These are phyloP conservation scores for Aaosphaeria arxii DNA, from an alignment of 2,329 filamentous ascomycete genomes.

Conservation along the genomic window DNA sequence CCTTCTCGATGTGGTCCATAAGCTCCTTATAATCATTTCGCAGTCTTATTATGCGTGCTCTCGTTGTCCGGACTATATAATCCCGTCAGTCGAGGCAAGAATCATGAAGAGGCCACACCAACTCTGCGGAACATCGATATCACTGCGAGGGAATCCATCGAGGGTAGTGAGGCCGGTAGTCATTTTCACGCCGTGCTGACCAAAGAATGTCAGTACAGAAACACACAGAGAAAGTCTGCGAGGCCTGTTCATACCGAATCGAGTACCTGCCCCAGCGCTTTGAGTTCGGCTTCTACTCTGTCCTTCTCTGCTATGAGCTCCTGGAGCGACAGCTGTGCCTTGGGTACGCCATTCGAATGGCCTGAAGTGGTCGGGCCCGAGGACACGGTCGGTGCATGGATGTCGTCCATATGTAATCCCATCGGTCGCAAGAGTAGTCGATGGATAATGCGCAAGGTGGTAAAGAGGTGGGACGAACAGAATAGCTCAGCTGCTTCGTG, in stretches of 20 bases:
- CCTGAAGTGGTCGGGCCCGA: conserved; percentile 69
- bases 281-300: conserved; percentile 79
- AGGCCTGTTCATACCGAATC: conserved; percentile 64
- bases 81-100: not conserved
- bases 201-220: conserved; percentile 11
- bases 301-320: conserved; percentile 85
- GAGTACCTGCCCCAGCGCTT: conserved; percentile 79
- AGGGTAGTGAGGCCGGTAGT: conserved; percentile 79
- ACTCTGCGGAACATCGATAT: conserved; percentile 95
- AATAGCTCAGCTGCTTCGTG: too few species aligned
- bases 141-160: conserved; percentile 88
- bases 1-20: conserved; percentile 79
- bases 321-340: conserved; percentile 64
- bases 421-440: conserved; percentile 27
- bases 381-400: conserved; percentile 68
- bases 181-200: conserved; percentile 89
- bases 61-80: conserved; percentile 77
- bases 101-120: conserved; percentile 28
- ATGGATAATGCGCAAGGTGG: not conserved
- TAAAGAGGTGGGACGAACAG: not conserved
- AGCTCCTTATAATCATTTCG: conserved; percentile 91
- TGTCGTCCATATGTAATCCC: conserved; percentile 62
- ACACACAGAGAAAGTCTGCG: conserved; percentile 1
- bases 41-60: conserved; percentile 82
- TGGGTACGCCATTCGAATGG: conserved; percentile 59